These are phyloP conservation scores for Blepharisma japonicum DNA, from an alignment of 73 alveolate species.

Conservation along the genomic window DNA sequence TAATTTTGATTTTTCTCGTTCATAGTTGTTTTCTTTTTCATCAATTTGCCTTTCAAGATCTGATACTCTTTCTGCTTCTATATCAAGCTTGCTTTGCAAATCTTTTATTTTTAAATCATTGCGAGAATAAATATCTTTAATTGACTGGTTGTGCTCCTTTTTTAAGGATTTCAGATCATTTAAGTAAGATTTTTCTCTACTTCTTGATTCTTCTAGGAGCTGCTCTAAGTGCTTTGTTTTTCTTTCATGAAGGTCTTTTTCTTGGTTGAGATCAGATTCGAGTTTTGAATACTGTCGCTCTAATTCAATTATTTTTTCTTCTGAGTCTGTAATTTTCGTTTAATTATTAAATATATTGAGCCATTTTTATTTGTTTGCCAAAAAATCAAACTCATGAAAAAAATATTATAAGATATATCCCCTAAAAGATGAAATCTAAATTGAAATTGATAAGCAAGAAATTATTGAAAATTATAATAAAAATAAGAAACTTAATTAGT, in stretches of 20 bases:
- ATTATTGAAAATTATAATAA: too few species aligned
- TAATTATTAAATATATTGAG: too few species aligned
- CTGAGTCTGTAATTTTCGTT: too few species aligned
- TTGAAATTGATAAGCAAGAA: too few species aligned
- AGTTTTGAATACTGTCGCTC: too few species aligned
- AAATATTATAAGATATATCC: too few species aligned
- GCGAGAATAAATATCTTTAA: background rate
- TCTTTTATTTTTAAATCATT: background rate
- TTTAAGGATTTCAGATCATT: background rate
- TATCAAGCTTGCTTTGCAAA: background rate
- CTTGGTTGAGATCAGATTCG: background rate
- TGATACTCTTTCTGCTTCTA: background rate
- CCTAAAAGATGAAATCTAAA: too few species aligned
- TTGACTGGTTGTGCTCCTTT: background rate
- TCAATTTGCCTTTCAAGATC: constrained; percentile 2
- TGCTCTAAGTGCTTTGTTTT: background rate
- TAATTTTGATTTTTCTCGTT: background rate
- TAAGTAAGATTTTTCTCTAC: background rate
- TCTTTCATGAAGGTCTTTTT: background rate
- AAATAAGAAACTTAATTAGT: too few species aligned
- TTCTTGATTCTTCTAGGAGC: background rate
- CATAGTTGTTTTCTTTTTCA: background rate
- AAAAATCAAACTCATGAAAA: too few species aligned
- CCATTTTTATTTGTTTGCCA: too few species aligned
- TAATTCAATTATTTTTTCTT: too few species aligned